A percentile compares a stretch with the other conserved stretches of the same genome.
Conservation (phyloP, 2,329 filamentous ascomycete genomes). For the Conoideocrella luteorostrata region DNA sequence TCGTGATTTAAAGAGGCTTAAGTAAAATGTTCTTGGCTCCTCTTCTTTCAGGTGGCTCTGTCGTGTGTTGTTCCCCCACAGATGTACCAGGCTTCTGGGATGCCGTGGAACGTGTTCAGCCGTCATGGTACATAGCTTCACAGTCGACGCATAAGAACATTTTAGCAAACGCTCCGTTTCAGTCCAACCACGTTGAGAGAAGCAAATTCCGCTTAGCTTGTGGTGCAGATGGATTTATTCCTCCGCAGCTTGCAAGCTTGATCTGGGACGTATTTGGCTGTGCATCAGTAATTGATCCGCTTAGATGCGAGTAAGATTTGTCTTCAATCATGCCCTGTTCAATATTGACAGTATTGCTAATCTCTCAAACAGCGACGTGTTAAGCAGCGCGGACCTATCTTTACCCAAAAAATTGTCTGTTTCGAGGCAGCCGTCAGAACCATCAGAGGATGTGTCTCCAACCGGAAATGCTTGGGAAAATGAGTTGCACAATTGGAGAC, state of each 20-base stretch:
- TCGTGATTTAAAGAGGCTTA: neutral
- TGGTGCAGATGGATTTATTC: conserved; percentile 1
- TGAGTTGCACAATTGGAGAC: neutral
- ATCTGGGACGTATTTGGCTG: conserved; percentile 7
- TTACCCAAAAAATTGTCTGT: neutral
- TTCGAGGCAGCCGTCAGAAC: neutral
- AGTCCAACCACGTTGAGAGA: neutral
- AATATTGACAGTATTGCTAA: too few relatives aligned
- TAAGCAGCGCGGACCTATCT: too few relatives aligned
- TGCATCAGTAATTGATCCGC: conserved; percentile 1
- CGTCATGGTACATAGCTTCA: conserved; percentile 1
- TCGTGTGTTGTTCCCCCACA: neutral
- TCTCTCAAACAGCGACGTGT: too few relatives aligned
- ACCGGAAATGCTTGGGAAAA: neutral
- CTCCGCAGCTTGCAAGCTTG: conserved; percentile 2
- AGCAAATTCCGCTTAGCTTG: conserved; percentile 1
- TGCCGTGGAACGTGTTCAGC: neutral
- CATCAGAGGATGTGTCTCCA: neutral
- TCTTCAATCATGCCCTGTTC: neutral
- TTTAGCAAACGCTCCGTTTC: neutral
- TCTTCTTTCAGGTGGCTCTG: conserved; percentile 1
- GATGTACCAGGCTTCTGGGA: neutral
- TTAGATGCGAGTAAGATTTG: neutral
- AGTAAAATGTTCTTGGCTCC: conserved; percentile 1
- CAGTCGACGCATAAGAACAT: neutral